Conservation (phyloP, 1,284 basidiomycete species). For the Golubevia pallescens region DNA sequence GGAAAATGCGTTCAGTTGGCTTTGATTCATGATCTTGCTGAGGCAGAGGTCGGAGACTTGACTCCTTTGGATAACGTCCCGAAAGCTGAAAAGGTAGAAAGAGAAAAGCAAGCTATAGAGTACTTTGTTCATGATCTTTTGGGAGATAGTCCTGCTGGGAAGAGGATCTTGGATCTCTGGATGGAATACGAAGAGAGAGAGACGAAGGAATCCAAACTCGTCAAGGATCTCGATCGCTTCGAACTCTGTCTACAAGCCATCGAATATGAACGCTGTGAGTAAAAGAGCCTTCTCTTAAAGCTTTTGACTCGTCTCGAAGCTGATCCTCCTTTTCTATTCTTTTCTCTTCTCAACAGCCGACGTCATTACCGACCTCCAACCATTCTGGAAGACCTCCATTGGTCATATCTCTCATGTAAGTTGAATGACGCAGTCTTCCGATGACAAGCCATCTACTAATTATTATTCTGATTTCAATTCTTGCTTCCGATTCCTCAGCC, state of each 20-base stretch:
- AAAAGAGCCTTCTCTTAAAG: conserved; percentile 57
- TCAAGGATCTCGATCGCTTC: conserved; percentile 80
- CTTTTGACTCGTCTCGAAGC: conserved; percentile 33
- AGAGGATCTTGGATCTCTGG: conserved; percentile 51
- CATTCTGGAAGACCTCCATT: conserved; percentile 41
- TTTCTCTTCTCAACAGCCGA: conserved; percentile 7
- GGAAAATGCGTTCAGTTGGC: conserved; percentile 53
- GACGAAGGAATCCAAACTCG: conserved; percentile 44
- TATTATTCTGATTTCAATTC: background rate
- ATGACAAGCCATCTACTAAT: background rate
- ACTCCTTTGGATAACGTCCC: conserved; percentile 51
- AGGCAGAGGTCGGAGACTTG: conserved; percentile 59
- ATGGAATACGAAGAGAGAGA: conserved; percentile 65
- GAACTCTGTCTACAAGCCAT: conserved; percentile 80
- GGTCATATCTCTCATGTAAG: conserved; percentile 24
- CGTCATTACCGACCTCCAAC: conserved; percentile 50
- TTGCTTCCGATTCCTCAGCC: conserved; percentile 70
- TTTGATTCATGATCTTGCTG: conserved; percentile 60
- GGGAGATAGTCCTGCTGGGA: conserved; percentile 31
- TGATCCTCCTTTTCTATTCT: background rate
- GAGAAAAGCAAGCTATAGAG: conserved; percentile 52
- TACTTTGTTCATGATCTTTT: conserved; percentile 53
- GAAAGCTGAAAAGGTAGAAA: conserved; percentile 48
- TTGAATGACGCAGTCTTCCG: conserved; percentile 10
- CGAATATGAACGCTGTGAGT: conserved; percentile 69